Percentiles rank a stretch among this genome's conserved stretches.
Evolutionary conservation across 345 rosid species (phyloP).

Genomic region (Gossypium bickii): DNA sequence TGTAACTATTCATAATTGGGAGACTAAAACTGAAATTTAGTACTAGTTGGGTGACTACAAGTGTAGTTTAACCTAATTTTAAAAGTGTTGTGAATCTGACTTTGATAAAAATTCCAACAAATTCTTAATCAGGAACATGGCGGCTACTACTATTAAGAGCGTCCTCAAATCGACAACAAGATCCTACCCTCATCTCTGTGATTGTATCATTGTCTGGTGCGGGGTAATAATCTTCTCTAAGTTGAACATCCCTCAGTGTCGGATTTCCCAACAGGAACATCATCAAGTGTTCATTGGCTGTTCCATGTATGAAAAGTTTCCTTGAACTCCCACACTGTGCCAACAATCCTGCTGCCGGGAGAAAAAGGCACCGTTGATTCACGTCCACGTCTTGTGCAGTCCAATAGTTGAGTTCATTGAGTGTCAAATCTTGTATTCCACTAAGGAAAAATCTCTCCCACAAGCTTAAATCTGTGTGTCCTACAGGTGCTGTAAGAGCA

Average conservation of each 20-base stretch:
- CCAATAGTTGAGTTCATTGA: slow-evolving; percentile 36
- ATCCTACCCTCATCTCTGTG: slow-evolving; percentile 37
- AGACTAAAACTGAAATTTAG: no score
- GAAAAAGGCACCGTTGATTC: slow-evolving; percentile 33
- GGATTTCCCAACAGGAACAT: slow-evolving; percentile 34
- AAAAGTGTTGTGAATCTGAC: no score
- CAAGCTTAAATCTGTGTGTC: slow-evolving; percentile 35
- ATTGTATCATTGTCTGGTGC: slow-evolving; percentile 41
- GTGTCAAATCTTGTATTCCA: slow-evolving; percentile 26
- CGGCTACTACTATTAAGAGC: slow-evolving; percentile 28
- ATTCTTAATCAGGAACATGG: slow-evolving; percentile 37
- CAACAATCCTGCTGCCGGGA: slow-evolving; percentile 37
- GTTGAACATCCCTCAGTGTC: slow-evolving; percentile 35
- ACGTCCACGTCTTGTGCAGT: slow-evolving; percentile 39
- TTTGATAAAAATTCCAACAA: no score
- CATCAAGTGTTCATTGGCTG: slow-evolving; percentile 45
- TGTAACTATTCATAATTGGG: no score
- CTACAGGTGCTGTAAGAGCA: slow-evolving; percentile 37
- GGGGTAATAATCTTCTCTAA: slow-evolving; percentile 41
- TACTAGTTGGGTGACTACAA: no score
- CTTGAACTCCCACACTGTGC: slow-evolving; percentile 31
- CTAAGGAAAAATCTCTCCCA: slow-evolving; percentile 42
- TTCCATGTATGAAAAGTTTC: slow-evolving; percentile 44
- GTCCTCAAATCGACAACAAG: slow-evolving; percentile 39
- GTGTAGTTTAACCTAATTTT: no score